phyloP scores from a whole-genome alignment of 495 filamentous ascomycete genomes.

The Haplographium delicatum region DNA sequence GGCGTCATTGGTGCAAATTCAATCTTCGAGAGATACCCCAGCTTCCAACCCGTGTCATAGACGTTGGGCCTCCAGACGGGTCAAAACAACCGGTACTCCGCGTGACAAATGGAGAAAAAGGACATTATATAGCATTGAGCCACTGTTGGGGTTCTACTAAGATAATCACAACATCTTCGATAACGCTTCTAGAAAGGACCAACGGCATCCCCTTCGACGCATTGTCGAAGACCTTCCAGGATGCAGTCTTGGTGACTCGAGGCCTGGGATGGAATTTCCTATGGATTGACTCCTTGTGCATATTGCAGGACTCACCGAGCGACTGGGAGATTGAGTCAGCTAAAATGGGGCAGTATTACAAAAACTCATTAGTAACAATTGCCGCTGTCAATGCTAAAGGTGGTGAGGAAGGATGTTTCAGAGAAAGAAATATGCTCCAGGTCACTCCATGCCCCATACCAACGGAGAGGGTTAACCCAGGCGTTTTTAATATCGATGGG shows the following conservation, averaged over 20 bases:
- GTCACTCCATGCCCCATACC: too few species aligned
- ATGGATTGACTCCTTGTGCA: conserved; percentile 8
- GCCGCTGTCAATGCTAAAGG: neutral
- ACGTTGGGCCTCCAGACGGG: neutral
- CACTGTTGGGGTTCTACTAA: neutral
- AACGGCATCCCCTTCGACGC: neutral
- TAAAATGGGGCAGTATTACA: conserved; percentile 3
- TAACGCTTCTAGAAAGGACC: neutral
- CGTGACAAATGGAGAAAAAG: neutral
- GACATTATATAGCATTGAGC: neutral
- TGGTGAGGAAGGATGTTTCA: neutral
- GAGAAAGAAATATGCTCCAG: too few species aligned
- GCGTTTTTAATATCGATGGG: too few species aligned
- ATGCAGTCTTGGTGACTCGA: neutral
- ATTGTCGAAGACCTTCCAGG: neutral
- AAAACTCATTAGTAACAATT: conserved; percentile 14
- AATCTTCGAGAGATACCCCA: neutral
- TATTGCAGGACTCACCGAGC: conserved; percentile 53
- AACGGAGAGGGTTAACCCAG: too few species aligned
- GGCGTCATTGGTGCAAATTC: too few species aligned
- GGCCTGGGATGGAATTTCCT: neutral
- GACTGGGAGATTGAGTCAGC: conserved; percentile 81
- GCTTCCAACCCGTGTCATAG: neutral
- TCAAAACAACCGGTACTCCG: neutral
- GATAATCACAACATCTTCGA: neutral